These are phyloP conservation scores for Takashimella tepidaria DNA, from an alignment of 1,284 basidiomycete genomes.

Conservation along the genomic window DNA sequence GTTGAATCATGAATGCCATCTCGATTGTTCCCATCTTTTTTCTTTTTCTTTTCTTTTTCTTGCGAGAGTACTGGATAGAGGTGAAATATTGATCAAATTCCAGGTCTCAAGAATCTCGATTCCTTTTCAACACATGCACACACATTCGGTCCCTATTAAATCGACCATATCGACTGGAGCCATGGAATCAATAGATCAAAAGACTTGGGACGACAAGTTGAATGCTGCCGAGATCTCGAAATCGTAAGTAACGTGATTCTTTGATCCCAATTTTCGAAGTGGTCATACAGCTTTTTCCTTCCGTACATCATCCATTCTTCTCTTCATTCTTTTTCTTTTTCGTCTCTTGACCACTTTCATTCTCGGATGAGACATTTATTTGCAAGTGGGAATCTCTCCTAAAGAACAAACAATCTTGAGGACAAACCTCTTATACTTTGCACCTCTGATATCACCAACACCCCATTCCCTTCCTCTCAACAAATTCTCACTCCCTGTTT, in stretches of 20 bases:
- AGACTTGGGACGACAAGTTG: slow-evolving; percentile 50
- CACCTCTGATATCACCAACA: no score
- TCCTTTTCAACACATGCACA: background rate
- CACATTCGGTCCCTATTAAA: background rate
- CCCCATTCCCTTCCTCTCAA: no score
- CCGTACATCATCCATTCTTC: no score
- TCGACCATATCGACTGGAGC: background rate
- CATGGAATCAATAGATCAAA: slow-evolving; percentile 15
- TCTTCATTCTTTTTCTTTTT: no score
- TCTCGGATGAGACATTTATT: slow-evolving; percentile 50
- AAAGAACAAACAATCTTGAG: slow-evolving; percentile 52
- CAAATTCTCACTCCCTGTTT: no score
- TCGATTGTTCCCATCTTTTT: background rate
- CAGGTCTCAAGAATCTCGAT: background rate
- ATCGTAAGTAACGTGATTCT: slow-evolving; percentile 49
- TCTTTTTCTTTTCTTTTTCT: background rate
- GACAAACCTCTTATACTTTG: slow-evolving; percentile 47
- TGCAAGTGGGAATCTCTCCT: slow-evolving; percentile 61
- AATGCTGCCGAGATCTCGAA: slow-evolving; percentile 50
- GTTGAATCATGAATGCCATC: background rate
- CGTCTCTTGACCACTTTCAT: slow-evolving; percentile 9
- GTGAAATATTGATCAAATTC: background rate
- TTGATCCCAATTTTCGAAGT: no score
- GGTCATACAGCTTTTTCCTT: no score
- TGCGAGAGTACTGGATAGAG: background rate